phyloP scores from a whole-genome alignment of 2,329 filamentous ascomycete species.

The Ceratocystis variospora region DNA sequence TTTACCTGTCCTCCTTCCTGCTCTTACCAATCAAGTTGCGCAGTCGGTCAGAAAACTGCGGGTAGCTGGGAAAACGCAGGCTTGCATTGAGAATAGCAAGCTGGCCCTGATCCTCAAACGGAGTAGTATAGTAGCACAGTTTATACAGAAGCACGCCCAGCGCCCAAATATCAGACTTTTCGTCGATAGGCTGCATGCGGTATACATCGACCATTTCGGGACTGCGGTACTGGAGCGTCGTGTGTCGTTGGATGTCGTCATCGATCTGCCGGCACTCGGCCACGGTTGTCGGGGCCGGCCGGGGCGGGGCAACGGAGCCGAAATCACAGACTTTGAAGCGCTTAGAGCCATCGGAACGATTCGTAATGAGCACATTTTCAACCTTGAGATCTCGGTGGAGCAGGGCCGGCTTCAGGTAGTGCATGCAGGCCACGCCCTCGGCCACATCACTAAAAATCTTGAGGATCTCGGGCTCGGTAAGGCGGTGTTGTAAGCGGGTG shows the following conservation, averaged over 20 bases:
- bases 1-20: too few species aligned
- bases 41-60: slow-evolving; percentile 74
- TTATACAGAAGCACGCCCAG: slow-evolving; percentile 92
- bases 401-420: slow-evolving; percentile 88
- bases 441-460: slow-evolving; percentile 94
- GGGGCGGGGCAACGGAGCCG: slow-evolving; percentile 74
- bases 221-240: slow-evolving; percentile 91
- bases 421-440: slow-evolving; percentile 96
- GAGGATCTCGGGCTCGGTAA: slow-evolving; percentile 94
- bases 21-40: slow-evolving; percentile 72
- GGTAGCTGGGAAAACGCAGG: slow-evolving; percentile 81
- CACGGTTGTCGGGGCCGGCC: slow-evolving; percentile 71
- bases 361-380: slow-evolving; percentile 85
- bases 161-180: slow-evolving; percentile 98
- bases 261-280: slow-evolving; percentile 85
- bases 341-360: slow-evolving; percentile 44
- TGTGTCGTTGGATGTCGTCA: slow-evolving; percentile 93
- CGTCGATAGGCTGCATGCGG: slow-evolving; percentile 87
- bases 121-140: slow-evolving; percentile 96
- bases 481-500: slow-evolving; percentile 82
- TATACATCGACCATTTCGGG: slow-evolving; percentile 99
- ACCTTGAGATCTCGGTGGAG: slow-evolving; percentile 94
- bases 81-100: slow-evolving; percentile 93
- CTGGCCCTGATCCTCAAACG: slow-evolving; percentile 94
- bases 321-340: slow-evolving; percentile 98